A percentile compares a stretch with the other conserved stretches of the same genome.
These are phyloP conservation scores for Penicillium sp. DNA, from an alignment of 2,329 filamentous ascomycete species.

Conservation along the genomic window DNA sequence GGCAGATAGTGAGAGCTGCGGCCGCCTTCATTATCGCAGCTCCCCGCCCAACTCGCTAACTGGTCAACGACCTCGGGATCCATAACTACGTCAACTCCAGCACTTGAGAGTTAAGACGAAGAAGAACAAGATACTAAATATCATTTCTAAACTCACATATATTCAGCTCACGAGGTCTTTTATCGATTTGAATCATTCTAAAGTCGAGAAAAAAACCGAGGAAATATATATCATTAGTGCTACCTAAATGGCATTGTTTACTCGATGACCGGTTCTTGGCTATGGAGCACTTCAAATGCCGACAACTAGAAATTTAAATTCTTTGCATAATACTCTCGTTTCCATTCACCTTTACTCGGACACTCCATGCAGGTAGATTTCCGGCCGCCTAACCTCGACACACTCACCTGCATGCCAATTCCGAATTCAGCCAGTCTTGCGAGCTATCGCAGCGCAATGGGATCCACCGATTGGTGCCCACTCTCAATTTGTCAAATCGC, in stretches of 20 bases:
- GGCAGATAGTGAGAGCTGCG: constrained; percentile 13
- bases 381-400: background rate
- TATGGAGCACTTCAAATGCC: background rate
- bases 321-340: background rate
- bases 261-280: background rate
- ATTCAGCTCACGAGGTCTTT: background rate
- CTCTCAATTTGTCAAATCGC: background rate
- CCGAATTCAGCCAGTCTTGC: background rate
- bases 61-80: background rate
- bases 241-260: background rate
- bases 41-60: background rate
- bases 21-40: constrained; percentile 16
- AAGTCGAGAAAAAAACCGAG: too few relatives aligned
- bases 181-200: background rate
- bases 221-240: background rate
- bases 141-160: background rate
- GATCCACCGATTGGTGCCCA: background rate
- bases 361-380: background rate
- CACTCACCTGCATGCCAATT: background rate
- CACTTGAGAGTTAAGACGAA: background rate
- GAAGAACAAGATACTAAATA: background rate
- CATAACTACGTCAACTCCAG: background rate
- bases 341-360: background rate
- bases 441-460: background rate
- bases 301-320: background rate